Base-by-base conservation (phyloP, 2,329 filamentous ascomycete species). In the Epichloe amarillans region DNA sequence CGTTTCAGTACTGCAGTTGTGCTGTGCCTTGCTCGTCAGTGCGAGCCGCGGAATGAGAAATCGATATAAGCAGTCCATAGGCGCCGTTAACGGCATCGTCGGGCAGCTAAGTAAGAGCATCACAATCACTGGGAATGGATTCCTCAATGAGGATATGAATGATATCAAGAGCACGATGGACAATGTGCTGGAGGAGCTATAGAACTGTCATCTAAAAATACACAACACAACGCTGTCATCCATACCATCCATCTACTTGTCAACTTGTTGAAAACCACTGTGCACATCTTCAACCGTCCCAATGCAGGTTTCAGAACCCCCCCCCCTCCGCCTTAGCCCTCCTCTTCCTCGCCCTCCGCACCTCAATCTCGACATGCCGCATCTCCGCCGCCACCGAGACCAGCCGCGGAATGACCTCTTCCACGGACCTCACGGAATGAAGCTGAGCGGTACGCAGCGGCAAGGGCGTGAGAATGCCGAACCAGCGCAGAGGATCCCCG, bases 311-410 rank as follows among this genome's bases (percentile, higher is more conserved):
- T 26, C 5, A 2, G 8, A 8, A 8, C 5, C 3, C 19, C 8
- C 17, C 35, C 15, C 14, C 64, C 53, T 69, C 68, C 1, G 67
- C 69, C 62, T 77, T 79, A 26, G 71, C 70, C 37, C 75, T 67
- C 65, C 63, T 73, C 67, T 82, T 81, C 52, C 73, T 68, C 37
- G 75, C 76, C 52, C 83, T 70, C 38, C 83, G 73, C 50, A 91
- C 80, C 56, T 84, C 77, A 48, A 83, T 79, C 68, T 89, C 85
- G 5, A 86, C 62, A n/a, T 67, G 66, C 14, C 72, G 70, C 76
- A 91, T 80, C 58, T 80, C 74, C 30, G 72, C 71, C 37, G 73
- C 71, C n/a, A 86, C 64, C 1, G 73, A 74, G 6, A 73, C 73
- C 8, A 88, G 67, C 39, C 66, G 66, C 1, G 80, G 75, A 2